Evolutionary conservation across 768 basidiomycete species (phyloP), one percentile per base, ranked within the genome.

Genomic region (Termitomyces sp.): DNA sequence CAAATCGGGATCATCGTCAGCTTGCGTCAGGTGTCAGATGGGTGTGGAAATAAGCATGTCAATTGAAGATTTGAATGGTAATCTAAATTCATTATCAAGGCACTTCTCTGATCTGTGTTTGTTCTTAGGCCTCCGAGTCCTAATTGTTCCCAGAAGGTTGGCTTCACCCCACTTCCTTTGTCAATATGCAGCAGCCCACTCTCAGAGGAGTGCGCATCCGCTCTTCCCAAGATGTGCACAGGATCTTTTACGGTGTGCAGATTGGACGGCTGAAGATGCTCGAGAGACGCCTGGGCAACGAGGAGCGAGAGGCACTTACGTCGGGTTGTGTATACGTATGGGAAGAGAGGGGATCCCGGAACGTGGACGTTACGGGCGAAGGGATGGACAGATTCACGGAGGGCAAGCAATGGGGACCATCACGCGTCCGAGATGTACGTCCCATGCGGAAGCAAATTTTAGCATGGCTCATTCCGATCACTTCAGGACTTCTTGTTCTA

Each of bases 371-470:
- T 14, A 89, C 87, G 3, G 89, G 90, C 14, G 79, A 91, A 37
- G 88, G 89, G 36, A 93, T 93, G 69, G 92, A 93, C 69, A 83
- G 91, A 34, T 93, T 91, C 73, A 93, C 91, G 4, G 91, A 93
- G 71, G 91, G 91, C 29, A 81, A 87, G 67, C 81, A 87, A 65
- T 93, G 91, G 91, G 89, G 88, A 46, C 86, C 91, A 45, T 91
- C 89, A 53, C 85, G 91, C 59, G 90, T 93, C 60, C 83, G 91
- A 72, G 91, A 93, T 72, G 90, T 89, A 68, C 62, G 86, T 69
- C 43, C 57, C 60, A 61, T 57, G 51, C 62, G 50, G 60, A 61
- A 58, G 40, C 59, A 59, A 60, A 56, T 58, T 49, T 48, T 51
- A 56, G 40, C 48, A 3, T 31, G 43, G 43, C 63, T 67, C 56